Percentiles rank a stretch among this genome's conserved stretches.
These are phyloP conservation scores for Amaranthus hypochondriacus DNA, from an alignment of 148 eudicot genomes.

Conservation along the genomic window DNA sequence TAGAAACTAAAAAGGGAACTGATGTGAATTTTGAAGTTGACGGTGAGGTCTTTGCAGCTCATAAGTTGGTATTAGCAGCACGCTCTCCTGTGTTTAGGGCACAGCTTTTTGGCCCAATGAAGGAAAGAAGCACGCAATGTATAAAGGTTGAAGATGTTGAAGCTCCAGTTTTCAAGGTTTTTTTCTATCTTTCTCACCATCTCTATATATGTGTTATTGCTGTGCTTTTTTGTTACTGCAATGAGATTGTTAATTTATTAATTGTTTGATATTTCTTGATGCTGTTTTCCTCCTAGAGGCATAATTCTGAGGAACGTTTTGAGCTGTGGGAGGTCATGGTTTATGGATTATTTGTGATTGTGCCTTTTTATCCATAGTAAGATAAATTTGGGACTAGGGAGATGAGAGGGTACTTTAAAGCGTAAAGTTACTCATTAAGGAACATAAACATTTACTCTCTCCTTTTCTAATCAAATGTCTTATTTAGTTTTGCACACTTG, in stretches of 20 bases:
- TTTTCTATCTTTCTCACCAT: neutral
- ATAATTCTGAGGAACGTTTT: neutral
- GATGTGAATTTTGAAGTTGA: constrained; percentile 54
- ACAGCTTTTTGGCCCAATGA: constrained; percentile 59
- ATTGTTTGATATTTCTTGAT: neutral
- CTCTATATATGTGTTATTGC: neutral
- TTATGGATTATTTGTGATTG: neutral
- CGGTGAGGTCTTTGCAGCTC: constrained; percentile 49
- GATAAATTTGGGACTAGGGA: no score
- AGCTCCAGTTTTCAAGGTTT: constrained; percentile 55
- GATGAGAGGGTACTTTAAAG: no score
- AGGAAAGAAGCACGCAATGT: constrained; percentile 38
- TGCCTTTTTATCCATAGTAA: no score
- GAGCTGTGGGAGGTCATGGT: neutral
- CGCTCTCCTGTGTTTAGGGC: constrained; percentile 61
- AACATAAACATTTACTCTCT: no score
- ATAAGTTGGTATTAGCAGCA: constrained; percentile 52
- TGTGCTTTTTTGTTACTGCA: neutral
- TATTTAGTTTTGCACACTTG: no score
- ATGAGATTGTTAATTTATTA: neutral
- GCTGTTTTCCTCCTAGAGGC: neutral
- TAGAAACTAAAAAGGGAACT: constrained; percentile 39
- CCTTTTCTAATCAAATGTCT: no score
- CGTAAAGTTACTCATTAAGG: no score
- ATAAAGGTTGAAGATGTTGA: constrained; percentile 53